Base-by-base conservation (phyloP, 176 grass and related monocot species). In the Aechmea fasciata region DNA sequence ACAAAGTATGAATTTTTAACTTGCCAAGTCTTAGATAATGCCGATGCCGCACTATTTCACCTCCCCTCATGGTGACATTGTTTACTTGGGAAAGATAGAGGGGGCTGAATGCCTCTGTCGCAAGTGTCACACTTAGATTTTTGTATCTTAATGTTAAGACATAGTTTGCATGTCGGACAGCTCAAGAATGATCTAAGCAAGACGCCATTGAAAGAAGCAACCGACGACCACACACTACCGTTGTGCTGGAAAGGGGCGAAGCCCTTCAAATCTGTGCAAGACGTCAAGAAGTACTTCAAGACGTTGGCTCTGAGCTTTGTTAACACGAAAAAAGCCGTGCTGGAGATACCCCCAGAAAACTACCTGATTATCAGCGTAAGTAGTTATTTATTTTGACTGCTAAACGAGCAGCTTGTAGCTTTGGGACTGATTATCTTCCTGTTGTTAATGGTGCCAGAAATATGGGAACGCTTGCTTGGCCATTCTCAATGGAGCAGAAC, bases 301-400 rank as follows among this genome's bases (percentile, higher is more conserved):
- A 64, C 94, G 64, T 76, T 93, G 29, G 14, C 69, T 69, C 75
- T 99, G 51, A 84, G 57, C 84, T 93, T 99, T 73, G 74, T 67
- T 19, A 94, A 80, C 80, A 87, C 77, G 66, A 90, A 85, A 72
- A 85, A 73, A 63, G 72, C 80, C 10, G 11, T 53, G 52, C 77
- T 99, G 75, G 94, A 93, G 80, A 88, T 99, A 29, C 90, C 86
- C 70, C 87, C 94, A 15, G 87, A 99, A 71, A 93, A 99, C 53
- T 99, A 99, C 64, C 84, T 99, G 63, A 57, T 99, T 65, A 79
- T 99, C 65, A 88, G 82, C 0, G 94, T 99, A 99, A 88, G 66
- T 54, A 25, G 72, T 41, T 41, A 3, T 41, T 41, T 41, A 5
- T 8, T 41, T 41, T 1, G 4, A 41, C 33, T 41, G 33, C 33